phyloP scores from a whole-genome alignment of 176 grass and related monocot genomes.

The Eragrostis curvula region DNA sequence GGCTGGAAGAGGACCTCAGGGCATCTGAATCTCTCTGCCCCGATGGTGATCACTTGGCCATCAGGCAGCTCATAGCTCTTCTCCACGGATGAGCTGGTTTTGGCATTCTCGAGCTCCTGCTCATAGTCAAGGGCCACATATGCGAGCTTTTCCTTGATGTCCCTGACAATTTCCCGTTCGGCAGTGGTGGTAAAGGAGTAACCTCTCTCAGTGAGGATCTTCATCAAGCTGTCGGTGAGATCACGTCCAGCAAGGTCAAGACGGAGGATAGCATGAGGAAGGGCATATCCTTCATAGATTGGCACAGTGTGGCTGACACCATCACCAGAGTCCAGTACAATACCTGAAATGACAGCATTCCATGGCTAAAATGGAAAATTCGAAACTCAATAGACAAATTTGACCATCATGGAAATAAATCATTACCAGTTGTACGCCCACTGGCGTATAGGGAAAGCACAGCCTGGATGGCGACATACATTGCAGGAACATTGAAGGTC shows the following conservation, averaged over 20 bases:
- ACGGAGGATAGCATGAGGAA: slow-evolving; percentile 55
- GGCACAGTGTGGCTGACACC: slow-evolving; percentile 52
- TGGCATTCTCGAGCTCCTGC: slow-evolving; percentile 50
- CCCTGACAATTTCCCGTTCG: slow-evolving; percentile 52
- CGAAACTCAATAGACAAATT: neutral
- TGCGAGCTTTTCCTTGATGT: slow-evolving; percentile 58
- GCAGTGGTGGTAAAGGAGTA: slow-evolving; percentile 60
- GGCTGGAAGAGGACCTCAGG: slow-evolving; percentile 60
- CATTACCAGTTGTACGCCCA: slow-evolving; percentile 52
- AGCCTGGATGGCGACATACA: slow-evolving; percentile 58
- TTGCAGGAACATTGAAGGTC: slow-evolving; percentile 57
- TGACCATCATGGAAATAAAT: neutral
- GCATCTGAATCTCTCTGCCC: slow-evolving; percentile 53
- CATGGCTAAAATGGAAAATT: neutral
- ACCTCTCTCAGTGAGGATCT: slow-evolving; percentile 55
- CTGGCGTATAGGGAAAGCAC: slow-evolving; percentile 58
- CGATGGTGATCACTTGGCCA: slow-evolving; percentile 58
- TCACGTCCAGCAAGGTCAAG: slow-evolving; percentile 54
- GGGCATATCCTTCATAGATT: slow-evolving; percentile 53
- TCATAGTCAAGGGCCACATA: slow-evolving; percentile 51
- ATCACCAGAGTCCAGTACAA: slow-evolving; percentile 53
- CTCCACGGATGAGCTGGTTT: slow-evolving; percentile 54
- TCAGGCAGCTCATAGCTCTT: slow-evolving; percentile 59
- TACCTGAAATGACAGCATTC: slow-evolving; percentile 28
- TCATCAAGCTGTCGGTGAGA: slow-evolving; percentile 55